phyloP scores from a whole-genome alignment of 805 yeast genomes.

The Novakomyces olei region DNA sequence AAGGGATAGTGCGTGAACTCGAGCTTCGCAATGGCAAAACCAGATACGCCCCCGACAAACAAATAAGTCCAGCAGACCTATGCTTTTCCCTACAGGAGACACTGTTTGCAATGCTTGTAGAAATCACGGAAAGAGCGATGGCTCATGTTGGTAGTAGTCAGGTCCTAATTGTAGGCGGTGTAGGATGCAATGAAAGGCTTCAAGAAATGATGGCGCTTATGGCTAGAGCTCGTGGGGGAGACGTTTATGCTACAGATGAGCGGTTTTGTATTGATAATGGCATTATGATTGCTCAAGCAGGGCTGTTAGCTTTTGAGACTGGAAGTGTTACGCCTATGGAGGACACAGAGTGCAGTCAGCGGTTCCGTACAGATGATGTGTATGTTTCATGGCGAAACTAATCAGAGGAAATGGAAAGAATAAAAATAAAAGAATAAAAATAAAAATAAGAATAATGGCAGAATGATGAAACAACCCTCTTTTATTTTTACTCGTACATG shows the following conservation, averaged over 20 bases:
- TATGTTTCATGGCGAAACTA: slow-evolving; percentile 67
- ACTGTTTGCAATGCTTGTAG: slow-evolving; percentile 86
- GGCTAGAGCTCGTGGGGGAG: slow-evolving; percentile 76
- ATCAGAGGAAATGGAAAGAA: too few relatives aligned
- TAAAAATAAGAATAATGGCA: too few relatives aligned
- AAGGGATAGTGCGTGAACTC: slow-evolving; percentile 52
- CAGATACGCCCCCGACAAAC: slow-evolving; percentile 17
- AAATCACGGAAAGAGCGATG: slow-evolving; percentile 94
- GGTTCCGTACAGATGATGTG: slow-evolving; percentile 77
- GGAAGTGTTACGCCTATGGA: slow-evolving; percentile 38
- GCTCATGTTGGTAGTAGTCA: slow-evolving; percentile 83
- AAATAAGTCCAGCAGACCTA: slow-evolving; percentile 59
- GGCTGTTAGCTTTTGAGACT: slow-evolving; percentile 61
- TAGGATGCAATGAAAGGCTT: slow-evolving; percentile 79
- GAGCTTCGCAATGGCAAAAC: slow-evolving; percentile 27
- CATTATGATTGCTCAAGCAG: slow-evolving; percentile 98
- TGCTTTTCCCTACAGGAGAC: slow-evolving; percentile 88
- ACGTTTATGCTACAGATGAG: slow-evolving; percentile 88
- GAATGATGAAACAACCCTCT: too few relatives aligned
- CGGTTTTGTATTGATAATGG: slow-evolving; percentile 95
- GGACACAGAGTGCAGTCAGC: slow-evolving; percentile 74
- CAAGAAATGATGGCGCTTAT: slow-evolving; percentile 94
- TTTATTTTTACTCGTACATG: too few relatives aligned
- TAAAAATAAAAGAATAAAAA: too few relatives aligned
- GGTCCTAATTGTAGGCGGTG: slow-evolving; percentile 92